These are phyloP conservation scores for Populus hybrid DNA, from an alignment of 441 rosid genomes.

Conservation along the genomic window DNA sequence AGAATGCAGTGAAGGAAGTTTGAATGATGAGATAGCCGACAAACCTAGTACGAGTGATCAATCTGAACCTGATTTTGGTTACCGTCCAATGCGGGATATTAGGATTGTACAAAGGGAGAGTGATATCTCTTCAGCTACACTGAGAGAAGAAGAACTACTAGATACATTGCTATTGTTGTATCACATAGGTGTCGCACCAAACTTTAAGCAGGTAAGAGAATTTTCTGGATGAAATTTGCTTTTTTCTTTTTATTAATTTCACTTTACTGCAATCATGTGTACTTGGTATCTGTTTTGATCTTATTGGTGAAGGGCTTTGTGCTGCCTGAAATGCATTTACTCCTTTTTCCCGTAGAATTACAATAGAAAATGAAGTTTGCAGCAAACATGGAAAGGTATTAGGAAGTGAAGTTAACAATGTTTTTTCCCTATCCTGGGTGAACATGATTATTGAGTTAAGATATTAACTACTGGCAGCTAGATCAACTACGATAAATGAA, in stretches of 20 bases:
- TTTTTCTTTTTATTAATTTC: neutral
- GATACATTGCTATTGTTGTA: slow-evolving; percentile 76
- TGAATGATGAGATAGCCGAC: slow-evolving; percentile 83
- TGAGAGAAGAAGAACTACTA: slow-evolving; percentile 90
- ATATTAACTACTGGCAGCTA: no score
- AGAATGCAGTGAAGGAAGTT: slow-evolving; percentile 72
- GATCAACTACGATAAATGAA: no score
- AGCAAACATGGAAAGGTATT: neutral
- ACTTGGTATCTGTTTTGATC: neutral
- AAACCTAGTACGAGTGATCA: slow-evolving; percentile 94
- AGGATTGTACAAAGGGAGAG: slow-evolving; percentile 58
- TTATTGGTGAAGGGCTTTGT: neutral
- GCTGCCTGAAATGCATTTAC: neutral
- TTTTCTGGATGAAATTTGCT: neutral
- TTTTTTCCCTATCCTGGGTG: no score
- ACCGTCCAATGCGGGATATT: slow-evolving; percentile 53
- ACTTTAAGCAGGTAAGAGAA: slow-evolving; percentile 82
- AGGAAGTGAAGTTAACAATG: neutral
- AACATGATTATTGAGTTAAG: no score
- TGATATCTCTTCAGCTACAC: slow-evolving; percentile 55
- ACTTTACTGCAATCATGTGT: no score
- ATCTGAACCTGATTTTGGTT: slow-evolving; percentile 79
- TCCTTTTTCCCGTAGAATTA: no score
- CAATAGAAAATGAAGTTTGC: neutral
- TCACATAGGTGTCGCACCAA: slow-evolving; percentile 91